Evolutionary conservation across 495 filamentous ascomycete genomes (phyloP).

Genomic region (Aspergillus nanangensis): DNA sequence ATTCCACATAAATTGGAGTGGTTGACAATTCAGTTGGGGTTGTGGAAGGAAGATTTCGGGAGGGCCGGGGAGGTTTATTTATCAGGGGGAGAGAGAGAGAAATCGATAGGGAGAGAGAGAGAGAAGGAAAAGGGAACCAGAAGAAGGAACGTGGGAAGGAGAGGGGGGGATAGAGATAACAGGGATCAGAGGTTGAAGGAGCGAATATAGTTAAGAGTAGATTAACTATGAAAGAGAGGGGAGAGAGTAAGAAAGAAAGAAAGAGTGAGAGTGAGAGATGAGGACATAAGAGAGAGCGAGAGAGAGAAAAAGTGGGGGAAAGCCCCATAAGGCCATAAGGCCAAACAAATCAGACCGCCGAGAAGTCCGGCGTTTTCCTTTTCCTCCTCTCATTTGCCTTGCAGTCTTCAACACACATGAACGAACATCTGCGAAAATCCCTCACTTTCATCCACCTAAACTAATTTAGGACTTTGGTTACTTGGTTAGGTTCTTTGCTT

Average conservation of each 20-base stretch:
- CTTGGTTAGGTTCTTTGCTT: neutral
- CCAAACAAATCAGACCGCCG: neutral
- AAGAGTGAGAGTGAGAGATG: slow-evolving; percentile 3
- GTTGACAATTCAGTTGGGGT: too few species aligned
- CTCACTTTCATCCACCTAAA: neutral
- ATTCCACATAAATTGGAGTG: too few species aligned
- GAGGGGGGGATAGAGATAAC: neutral
- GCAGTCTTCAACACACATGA: too few species aligned
- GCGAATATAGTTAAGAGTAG: too few species aligned
- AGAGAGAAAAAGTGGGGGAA: slow-evolving; percentile 7
- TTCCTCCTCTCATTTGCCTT: neutral
- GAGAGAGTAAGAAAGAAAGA: slow-evolving; percentile 2
- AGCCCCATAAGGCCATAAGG: neutral
- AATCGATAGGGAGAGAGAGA: slow-evolving; percentile 9
- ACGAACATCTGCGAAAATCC: neutral
- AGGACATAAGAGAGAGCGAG: slow-evolving; percentile 1
- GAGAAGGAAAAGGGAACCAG: slow-evolving; percentile 3
- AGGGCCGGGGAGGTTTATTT: slow-evolving; percentile 6
- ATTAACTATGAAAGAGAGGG: slow-evolving; percentile 1
- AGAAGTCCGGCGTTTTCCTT: slow-evolving; percentile 10
- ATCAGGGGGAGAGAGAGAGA: slow-evolving; percentile 5
- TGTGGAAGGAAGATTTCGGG: slow-evolving; percentile 3
- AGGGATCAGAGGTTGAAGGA: too few species aligned
- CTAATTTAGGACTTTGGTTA: neutral
- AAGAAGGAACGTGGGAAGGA: slow-evolving; percentile 10